Conservation (phyloP, 176 grass and related monocot genomes). For the Metroxylon sagu region DNA sequence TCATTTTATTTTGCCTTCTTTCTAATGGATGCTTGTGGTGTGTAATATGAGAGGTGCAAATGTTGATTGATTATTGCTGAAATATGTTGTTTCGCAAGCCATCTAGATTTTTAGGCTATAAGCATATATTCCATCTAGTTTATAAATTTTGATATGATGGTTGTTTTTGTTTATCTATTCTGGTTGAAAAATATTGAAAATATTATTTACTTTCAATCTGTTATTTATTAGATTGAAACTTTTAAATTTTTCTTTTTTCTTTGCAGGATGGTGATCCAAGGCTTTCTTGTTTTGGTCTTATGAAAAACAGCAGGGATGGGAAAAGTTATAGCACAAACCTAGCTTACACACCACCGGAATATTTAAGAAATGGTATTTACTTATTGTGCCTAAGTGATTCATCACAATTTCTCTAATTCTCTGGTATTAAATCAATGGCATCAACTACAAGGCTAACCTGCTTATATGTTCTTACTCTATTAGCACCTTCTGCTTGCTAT, state of each 20-base stretch:
- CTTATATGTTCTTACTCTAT: too few relatives aligned
- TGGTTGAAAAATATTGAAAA: neutral
- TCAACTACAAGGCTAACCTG: too few relatives aligned
- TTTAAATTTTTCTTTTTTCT: constrained; percentile 16
- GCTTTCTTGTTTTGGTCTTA: constrained; percentile 91
- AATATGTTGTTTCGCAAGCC: too few relatives aligned
- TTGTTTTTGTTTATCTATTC: too few relatives aligned
- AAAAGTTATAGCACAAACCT: constrained; percentile 99
- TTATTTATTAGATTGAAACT: neutral
- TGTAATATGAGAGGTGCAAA: too few relatives aligned
- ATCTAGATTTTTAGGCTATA: too few relatives aligned
- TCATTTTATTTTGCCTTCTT: too few relatives aligned
- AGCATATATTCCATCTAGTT: too few relatives aligned
- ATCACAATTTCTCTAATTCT: neutral
- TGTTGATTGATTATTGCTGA: too few relatives aligned
- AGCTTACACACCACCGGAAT: constrained; percentile 94
- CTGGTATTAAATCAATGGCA: constrained; percentile 1
- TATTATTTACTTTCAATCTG: neutral
- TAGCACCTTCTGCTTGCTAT: too few relatives aligned
- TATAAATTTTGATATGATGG: too few relatives aligned
- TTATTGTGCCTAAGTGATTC: constrained; percentile 5
- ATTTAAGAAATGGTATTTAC: constrained; percentile 88
- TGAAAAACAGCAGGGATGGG: constrained; percentile 97
- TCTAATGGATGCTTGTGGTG: too few relatives aligned
- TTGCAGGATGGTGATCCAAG: constrained; percentile 82